Percentiles rank a stretch among this genome's conserved stretches.
These are phyloP conservation scores for Suhomyces emberorum DNA, from an alignment of 805 yeast genomes.

Conservation along the genomic window DNA sequence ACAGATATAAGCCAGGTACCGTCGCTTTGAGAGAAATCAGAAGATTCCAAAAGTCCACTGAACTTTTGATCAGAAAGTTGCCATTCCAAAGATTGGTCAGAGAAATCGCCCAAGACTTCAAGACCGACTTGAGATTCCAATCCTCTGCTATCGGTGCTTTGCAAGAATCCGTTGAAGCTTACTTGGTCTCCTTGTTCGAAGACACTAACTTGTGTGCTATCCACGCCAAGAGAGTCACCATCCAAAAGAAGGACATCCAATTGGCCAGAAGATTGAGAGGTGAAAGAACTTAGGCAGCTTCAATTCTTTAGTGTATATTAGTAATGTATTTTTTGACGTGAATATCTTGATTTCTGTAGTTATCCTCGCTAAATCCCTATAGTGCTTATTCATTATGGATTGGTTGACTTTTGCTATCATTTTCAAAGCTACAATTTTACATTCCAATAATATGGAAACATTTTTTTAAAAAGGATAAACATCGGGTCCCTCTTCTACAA, in stretches of 20 bases:
- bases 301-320: constrained; percentile 13
- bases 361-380: too few species aligned
- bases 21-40: constrained; percentile 96
- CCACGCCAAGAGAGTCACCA: constrained; percentile 98
- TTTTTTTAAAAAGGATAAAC: constrained; percentile 44
- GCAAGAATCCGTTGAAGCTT: constrained; percentile 98
- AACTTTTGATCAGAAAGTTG: constrained; percentile 88
- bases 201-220: constrained; percentile 98
- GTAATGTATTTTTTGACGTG: constrained; percentile 11
- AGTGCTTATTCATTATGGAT: too few species aligned
- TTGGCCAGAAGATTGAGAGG: constrained; percentile 98
- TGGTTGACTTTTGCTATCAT: too few species aligned
- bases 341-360: too few species aligned
- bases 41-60: constrained; percentile 96
- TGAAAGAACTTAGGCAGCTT: constrained; percentile 66
- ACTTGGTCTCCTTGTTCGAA: constrained; percentile 92
- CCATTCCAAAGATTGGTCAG: constrained; percentile 97
- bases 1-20: constrained; percentile 97
- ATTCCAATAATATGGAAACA: too few species aligned
- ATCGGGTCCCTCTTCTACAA: constrained; percentile 37
- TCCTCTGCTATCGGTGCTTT: constrained; percentile 96
- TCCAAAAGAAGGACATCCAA: constrained; percentile 97
- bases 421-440: too few species aligned
- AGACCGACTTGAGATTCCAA: constrained; percentile 93
- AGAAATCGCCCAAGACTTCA: constrained; percentile 93